Evolutionary conservation across 495 filamentous ascomycete species (phyloP).

Genomic region (Pyrenopolyporus hunteri): DNA sequence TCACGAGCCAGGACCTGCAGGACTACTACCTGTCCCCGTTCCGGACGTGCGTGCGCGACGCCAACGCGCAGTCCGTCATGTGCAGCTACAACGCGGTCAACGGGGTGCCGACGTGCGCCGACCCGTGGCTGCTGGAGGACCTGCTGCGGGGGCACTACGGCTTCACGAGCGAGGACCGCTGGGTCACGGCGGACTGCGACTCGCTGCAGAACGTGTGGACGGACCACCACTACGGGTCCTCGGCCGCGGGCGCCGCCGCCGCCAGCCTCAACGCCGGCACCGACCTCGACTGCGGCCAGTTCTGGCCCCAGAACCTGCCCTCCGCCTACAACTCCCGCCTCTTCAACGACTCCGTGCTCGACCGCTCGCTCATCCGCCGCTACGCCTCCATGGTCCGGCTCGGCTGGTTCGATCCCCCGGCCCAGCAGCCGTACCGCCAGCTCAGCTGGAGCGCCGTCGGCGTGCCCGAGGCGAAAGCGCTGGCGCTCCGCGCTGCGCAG

Average conservation of each 20-base stretch:
- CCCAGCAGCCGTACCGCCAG: slow-evolving; percentile 54
- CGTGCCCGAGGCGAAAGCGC: slow-evolving; percentile 55
- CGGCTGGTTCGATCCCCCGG: slow-evolving; percentile 64
- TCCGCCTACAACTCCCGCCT: slow-evolving; percentile 44
- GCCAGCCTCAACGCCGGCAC: slow-evolving; percentile 64
- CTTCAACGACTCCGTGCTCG: slow-evolving; percentile 50
- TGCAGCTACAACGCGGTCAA: slow-evolving; percentile 68
- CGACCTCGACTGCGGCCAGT: slow-evolving; percentile 66
- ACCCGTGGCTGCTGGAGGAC: slow-evolving; percentile 62
- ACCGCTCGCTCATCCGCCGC: slow-evolving; percentile 59
- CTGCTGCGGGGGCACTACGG: slow-evolving; percentile 61
- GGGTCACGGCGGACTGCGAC: slow-evolving; percentile 64
- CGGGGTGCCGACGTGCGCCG: slow-evolving; percentile 62
- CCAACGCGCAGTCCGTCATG: slow-evolving; percentile 64
- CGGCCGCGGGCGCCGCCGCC: slow-evolving; percentile 55
- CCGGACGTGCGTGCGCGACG: slow-evolving; percentile 58
- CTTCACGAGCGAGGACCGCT: slow-evolving; percentile 58
- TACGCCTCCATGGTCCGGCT: slow-evolving; percentile 62
- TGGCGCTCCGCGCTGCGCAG: slow-evolving; percentile 64
- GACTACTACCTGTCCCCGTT: slow-evolving; percentile 63
- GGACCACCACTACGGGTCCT: slow-evolving; percentile 59
- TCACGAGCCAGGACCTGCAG: slow-evolving; percentile 60
- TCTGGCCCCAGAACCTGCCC: slow-evolving; percentile 59
- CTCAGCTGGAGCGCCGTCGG: slow-evolving; percentile 60
- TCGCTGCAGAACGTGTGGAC: slow-evolving; percentile 63